Conservation (phyloP, 1,139 yeast species). For the Groenewaldozyma sp. region DNA sequence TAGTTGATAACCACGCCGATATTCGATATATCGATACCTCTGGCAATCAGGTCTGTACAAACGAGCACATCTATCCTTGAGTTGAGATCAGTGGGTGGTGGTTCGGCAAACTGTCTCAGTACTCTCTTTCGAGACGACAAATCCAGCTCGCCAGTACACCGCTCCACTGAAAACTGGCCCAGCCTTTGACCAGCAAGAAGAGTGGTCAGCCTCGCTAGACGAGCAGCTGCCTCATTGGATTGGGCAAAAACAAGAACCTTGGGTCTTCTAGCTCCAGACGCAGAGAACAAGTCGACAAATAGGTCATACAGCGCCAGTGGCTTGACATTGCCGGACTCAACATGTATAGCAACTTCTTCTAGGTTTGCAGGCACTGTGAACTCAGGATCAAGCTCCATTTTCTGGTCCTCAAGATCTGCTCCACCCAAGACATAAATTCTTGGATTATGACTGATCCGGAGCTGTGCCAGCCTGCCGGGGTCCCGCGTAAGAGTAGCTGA, state of each 20-base stretch:
- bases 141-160: constrained; percentile 33
- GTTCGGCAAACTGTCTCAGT: constrained; percentile 47
- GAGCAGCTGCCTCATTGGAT: constrained; percentile 77
- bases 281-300: no score
- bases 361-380: constrained; percentile 34
- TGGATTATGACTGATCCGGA: constrained; percentile 55
- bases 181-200: constrained; percentile 33
- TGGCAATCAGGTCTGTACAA: constrained; percentile 87
- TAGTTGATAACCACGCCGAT: constrained; percentile 77
- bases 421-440: constrained; percentile 56
- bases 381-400: constrained; percentile 41
- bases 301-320: constrained; percentile 64
- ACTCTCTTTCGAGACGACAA: constrained; percentile 26
- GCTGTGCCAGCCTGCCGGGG: constrained; percentile 70
- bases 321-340: constrained; percentile 38
- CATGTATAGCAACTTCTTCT: constrained; percentile 24
- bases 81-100: no score
- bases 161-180: constrained; percentile 18
- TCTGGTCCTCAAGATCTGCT: constrained; percentile 12
- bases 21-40: constrained; percentile 79
- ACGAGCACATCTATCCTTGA: constrained; percentile 50
- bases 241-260: constrained; percentile 60
- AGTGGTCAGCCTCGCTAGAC: constrained; percentile 55
- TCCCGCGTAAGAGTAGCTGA: constrained; percentile 93
- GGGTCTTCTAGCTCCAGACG: constrained; percentile 38